Conservation (phyloP, 345 rosid species). For the Geranium rotundifolium region DNA sequence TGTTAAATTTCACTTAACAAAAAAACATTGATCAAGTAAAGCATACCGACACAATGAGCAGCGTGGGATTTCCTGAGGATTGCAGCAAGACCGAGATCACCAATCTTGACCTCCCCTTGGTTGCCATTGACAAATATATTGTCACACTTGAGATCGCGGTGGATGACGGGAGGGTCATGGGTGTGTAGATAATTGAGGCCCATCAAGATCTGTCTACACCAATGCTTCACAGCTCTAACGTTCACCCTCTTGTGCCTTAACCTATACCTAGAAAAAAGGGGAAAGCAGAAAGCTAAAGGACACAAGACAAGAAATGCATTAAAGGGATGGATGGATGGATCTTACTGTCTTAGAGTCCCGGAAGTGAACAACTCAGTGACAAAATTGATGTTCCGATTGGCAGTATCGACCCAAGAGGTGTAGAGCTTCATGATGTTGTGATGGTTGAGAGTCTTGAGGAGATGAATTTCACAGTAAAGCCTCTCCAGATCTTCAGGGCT, state of each 20-base stretch:
- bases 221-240: constrained; percentile 78
- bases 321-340: too few relatives aligned
- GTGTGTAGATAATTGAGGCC: constrained; percentile 78
- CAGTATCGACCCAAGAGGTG: constrained; percentile 82
- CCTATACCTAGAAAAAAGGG: constrained; percentile 40
- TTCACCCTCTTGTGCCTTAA: constrained; percentile 79
- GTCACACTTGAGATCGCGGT: constrained; percentile 95
- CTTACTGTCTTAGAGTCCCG: constrained; percentile 87
- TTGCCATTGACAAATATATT: constrained; percentile 89
- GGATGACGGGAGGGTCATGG: constrained; percentile 88
- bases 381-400: constrained; percentile 78
- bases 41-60: constrained; percentile 88
- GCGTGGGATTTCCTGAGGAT: constrained; percentile 75
- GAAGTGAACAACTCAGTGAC: constrained; percentile 97
- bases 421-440: constrained; percentile 82
- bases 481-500: constrained; percentile 94
- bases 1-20: too few relatives aligned
- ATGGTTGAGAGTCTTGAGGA: constrained; percentile 84
- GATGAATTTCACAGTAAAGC: constrained; percentile 89
- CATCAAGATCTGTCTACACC: constrained; percentile 87
- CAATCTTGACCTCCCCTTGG: too few relatives aligned
- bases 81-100: constrained; percentile 95
- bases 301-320: constrained; percentile 1
- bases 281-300: not conserved
- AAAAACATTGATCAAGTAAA: not conserved